phyloP scores from a whole-genome alignment of 768 basidiomycete species.

The Rubroboletus satanas region DNA sequence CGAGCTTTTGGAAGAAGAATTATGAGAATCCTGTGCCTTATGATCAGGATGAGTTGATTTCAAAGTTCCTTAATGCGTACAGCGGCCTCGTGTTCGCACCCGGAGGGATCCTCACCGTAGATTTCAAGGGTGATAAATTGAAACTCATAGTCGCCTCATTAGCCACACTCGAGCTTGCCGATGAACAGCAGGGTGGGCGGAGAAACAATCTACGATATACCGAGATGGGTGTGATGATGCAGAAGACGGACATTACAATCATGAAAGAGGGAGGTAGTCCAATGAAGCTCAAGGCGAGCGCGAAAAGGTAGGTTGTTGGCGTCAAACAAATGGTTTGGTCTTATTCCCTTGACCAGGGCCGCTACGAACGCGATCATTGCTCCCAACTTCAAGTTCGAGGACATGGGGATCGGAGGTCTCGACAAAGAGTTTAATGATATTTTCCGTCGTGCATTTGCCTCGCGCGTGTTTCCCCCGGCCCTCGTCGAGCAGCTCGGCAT shows the following conservation, averaged over 20 bases:
- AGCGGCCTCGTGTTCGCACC: constrained; percentile 64
- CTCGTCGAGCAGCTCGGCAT: constrained; percentile 98
- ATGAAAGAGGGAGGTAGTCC: constrained; percentile 76
- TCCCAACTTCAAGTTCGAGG: constrained; percentile 98
- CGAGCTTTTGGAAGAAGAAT: constrained; percentile 56
- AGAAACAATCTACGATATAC: constrained; percentile 28
- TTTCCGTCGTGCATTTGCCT: constrained; percentile 97
- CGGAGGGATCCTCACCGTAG: constrained; percentile 74
- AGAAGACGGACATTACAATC: constrained; percentile 88
- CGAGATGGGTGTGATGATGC: constrained; percentile 75
- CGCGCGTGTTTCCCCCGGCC: constrained; percentile 95
- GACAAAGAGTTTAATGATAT: constrained; percentile 94
- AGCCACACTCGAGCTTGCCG: constrained; percentile 55
- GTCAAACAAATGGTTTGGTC: not conserved
- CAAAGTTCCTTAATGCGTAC: constrained; percentile 72
- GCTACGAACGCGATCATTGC: constrained; percentile 93
- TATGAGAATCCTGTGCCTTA: constrained; percentile 64
- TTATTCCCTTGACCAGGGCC: constrained; percentile 48
- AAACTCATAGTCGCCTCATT: constrained; percentile 65
- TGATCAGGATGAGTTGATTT: constrained; percentile 82
- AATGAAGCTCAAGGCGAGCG: constrained; percentile 89
- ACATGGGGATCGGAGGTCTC: constrained; percentile 99
- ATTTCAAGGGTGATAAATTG: constrained; percentile 82
- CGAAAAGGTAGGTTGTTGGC: constrained; percentile 68
- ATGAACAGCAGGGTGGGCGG: constrained; percentile 51